Evolutionary conservation across 495 filamentous ascomycete genomes (phyloP), one percentile per base, ranked within the genome.

Genomic region (Penicillium cosmopolitanum): DNA sequence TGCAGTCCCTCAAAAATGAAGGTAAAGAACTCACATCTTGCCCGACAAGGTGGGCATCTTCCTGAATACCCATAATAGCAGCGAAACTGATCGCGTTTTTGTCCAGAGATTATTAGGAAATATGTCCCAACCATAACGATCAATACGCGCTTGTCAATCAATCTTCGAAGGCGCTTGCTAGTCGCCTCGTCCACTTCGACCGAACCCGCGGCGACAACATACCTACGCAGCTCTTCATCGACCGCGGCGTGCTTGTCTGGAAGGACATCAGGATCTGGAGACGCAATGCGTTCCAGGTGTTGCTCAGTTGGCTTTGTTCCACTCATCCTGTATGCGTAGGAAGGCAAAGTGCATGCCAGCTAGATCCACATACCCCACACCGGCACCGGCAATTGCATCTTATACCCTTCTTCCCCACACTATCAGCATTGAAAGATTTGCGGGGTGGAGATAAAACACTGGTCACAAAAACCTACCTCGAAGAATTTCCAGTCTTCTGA

Each of bases 21-120:
- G n/a, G 2, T 16, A 16, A 44, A 50, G 42, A 43, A 42, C 50
- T 53, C 35, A 82, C 79, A 5, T 75, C 80, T 4, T 69, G 56
- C 31, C 85, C 66, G 0, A 44, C 42, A 10, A 44, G 42, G 31
- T 73, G 63, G 4, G 79, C 74, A 63, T 86, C 83, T 19, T 73
- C 60, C 2, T 71, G 66, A 23, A 87, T 77, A 6, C 79, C 82
- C 84, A 87, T 86, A 54, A 86, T 84, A 31, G 82, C 79, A 15
- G 83, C 80, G 62, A 85, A 85, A 1, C 77, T 80, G 62, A 87
- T 53, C 0, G 82, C 85, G n/a, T 81, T 82, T 69, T 87, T 86
- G 63, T 85, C 83, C 44, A 87, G 76, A n/a, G 84, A 80, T 53
- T 87, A 85, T 4, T 4, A 87, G 66, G 53, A 87, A 86, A 68